These are phyloP conservation scores for Gelatoporia subvermispora DNA, from an alignment of 768 basidiomycete genomes.

Conservation along the genomic window DNA sequence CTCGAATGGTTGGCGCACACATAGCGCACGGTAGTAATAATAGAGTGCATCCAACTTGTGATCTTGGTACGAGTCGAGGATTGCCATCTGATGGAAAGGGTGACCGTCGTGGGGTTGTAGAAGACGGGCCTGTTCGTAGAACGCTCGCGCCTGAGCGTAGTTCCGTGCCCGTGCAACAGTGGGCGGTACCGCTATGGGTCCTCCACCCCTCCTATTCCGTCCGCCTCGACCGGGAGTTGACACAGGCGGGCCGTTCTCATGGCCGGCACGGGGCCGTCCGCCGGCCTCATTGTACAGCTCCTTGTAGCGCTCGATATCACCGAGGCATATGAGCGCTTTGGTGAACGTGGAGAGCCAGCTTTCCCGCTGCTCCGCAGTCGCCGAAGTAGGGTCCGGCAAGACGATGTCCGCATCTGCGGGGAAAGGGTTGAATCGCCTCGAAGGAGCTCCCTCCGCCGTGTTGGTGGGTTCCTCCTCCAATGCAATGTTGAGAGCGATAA, in stretches of 20 bases:
- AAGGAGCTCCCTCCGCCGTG: constrained; percentile 21
- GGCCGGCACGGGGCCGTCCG: constrained; percentile 60
- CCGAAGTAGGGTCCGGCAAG: constrained; percentile 16
- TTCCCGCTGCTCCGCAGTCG: constrained; percentile 42
- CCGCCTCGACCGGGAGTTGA: constrained; percentile 29
- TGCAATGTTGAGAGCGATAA: constrained; percentile 54
- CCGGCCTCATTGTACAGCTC: constrained; percentile 81
- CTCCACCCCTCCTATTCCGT: constrained; percentile 45
- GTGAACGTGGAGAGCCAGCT: constrained; percentile 70
- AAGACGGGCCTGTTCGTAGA: constrained; percentile 81
- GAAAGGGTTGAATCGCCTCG: constrained; percentile 56
- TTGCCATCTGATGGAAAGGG: constrained; percentile 93
- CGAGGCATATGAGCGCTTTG: constrained; percentile 87
- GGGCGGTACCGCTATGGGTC: constrained; percentile 30
- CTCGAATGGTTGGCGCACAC: constrained; percentile 80
- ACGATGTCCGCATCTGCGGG: constrained; percentile 45
- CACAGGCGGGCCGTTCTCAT: constrained; percentile 48
- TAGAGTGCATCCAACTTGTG: constrained; percentile 78
- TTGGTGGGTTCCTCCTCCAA: constrained; percentile 29
- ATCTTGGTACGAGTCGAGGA: constrained; percentile 78
- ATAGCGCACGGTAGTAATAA: constrained; percentile 90
- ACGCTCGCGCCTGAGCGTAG: constrained; percentile 69
- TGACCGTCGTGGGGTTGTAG: constrained; percentile 89
- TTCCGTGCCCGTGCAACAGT: constrained; percentile 45
- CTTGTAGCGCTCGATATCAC: constrained; percentile 91